Evolutionary conservation across 805 yeast genomes (phyloP).

Genomic region (Metschnikowia anglica): DNA sequence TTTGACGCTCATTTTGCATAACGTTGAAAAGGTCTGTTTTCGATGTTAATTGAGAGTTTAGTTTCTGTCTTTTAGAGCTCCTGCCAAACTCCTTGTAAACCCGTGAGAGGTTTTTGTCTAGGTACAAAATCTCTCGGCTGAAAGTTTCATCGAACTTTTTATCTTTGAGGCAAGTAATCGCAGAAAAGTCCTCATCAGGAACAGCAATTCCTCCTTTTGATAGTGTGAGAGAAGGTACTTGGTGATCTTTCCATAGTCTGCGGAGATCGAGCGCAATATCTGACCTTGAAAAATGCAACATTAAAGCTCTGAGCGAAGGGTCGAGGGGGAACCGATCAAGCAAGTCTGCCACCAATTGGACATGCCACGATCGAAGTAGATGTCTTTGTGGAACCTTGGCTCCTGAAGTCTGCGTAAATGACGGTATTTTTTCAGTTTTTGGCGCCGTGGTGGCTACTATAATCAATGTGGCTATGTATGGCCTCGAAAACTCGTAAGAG

Average conservation of each 20-base stretch:
- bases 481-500: constrained; percentile 19
- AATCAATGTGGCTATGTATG: constrained; percentile 15
- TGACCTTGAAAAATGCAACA: constrained; percentile 6
- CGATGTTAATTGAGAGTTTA: not conserved
- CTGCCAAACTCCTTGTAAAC: constrained; percentile 3
- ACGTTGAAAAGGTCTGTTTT: constrained; percentile 2
- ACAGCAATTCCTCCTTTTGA: constrained; percentile 2
- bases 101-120: not conserved
- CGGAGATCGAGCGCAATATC: constrained; percentile 4
- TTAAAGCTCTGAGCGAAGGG: constrained; percentile 12
- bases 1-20: not conserved
- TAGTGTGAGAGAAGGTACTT: not conserved
- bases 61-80: constrained; percentile 3
- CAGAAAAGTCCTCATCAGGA: constrained; percentile 1
- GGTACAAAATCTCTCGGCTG: not conserved
- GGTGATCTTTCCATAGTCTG: not conserved
- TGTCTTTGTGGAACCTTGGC: not conserved
- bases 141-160: not conserved
- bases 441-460: constrained; percentile 9
- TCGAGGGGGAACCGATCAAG: constrained; percentile 17
- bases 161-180: constrained; percentile 1
- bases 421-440: not conserved
- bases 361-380: constrained; percentile 17
- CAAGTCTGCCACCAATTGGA: constrained; percentile 12
- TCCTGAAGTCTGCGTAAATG: no score